Base-by-base conservation (phyloP, 2,329 filamentous ascomycete species). In the Penicillium digitatum region DNA sequence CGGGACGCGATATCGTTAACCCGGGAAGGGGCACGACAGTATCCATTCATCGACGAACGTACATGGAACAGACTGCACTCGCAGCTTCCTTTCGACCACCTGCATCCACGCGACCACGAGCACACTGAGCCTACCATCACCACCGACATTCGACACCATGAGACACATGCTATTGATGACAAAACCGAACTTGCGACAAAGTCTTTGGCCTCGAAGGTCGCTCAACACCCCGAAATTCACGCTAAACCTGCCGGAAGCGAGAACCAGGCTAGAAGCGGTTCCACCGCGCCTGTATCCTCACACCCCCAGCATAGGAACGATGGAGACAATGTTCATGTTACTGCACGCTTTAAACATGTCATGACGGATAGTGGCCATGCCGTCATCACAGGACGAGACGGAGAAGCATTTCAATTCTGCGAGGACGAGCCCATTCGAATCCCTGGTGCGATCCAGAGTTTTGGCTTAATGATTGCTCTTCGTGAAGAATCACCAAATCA, bases 381-480 rank as follows among this genome's bases (percentile, higher is more conserved):
- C 26, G 82, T 95, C 29, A 89, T 95, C 51, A 94, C 89, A 0
- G 90, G 90, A 6, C 81, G 87, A 52, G 85, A 90, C 50, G 87
- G 85, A 2, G 81, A 84, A 2, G 83, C 81, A 0, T 75, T 94
- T 42, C 88, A 95, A 68, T 82, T 85, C 49, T 96, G 91, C 67
- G 91, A 96, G 71, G 91, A 96, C 66, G 91, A 96, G 66, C 90
- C 91, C 0, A 95, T 96, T 26, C 90, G 93, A 61, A 87, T 90
- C 1, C 91, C 91, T 0, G 69, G 90, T 20, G 89, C 91, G 1
- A 77, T 95, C 11, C 91, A 96, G 69, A 80, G 83, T 1, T 96
- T 95, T 63, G 91, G 91, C 1, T 78, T 89, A 4, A 76, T 96
- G 24, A 66, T 96, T 31, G 90, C 87, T 0, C 72, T 96, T 20